Evolutionary conservation across 2,329 filamentous ascomycete genomes (phyloP).

Genomic region (Paraphoma chrysanthemicola): DNA sequence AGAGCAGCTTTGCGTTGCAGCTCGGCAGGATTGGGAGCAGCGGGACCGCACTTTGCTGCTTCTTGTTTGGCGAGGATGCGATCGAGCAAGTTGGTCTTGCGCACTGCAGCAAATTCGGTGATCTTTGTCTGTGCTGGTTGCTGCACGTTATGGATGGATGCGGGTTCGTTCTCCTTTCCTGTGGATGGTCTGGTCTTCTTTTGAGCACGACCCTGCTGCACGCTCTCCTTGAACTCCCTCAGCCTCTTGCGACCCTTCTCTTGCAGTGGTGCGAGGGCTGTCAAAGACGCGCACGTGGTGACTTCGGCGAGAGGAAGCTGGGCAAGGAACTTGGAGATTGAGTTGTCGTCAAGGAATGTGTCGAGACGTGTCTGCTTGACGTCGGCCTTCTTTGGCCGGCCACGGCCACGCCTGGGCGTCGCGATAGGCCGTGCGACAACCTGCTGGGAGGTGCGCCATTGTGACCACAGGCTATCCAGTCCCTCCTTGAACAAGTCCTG

Average conservation of each 20-base stretch:
- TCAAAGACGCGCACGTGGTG: slow-evolving; percentile 58
- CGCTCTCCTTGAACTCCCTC: slow-evolving; percentile 70
- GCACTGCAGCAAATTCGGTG: slow-evolving; percentile 47
- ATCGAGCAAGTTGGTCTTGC: slow-evolving; percentile 56
- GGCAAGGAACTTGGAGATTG: slow-evolving; percentile 58
- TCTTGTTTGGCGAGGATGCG: slow-evolving; percentile 60
- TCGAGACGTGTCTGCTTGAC: slow-evolving; percentile 58
- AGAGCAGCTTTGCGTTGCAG: slow-evolving; percentile 56
- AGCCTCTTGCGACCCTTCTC: slow-evolving; percentile 73
- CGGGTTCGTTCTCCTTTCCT: slow-evolving; percentile 42
- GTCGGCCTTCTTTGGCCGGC: slow-evolving; percentile 38
- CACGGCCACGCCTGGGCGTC: slow-evolving; percentile 45
- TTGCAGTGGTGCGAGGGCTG: slow-evolving; percentile 64
- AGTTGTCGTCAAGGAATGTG: slow-evolving; percentile 42
- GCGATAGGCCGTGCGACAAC: slow-evolving; percentile 32
- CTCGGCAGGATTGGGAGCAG: slow-evolving; percentile 51
- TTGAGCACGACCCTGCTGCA: slow-evolving; percentile 48
- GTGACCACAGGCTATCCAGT: slow-evolving; percentile 55
- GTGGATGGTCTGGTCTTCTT: slow-evolving; percentile 37
- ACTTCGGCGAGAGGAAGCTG: slow-evolving; percentile 65
- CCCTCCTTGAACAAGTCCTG: slow-evolving; percentile 59
- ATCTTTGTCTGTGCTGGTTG: slow-evolving; percentile 44
- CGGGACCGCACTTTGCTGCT: slow-evolving; percentile 44
- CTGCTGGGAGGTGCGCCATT: slow-evolving; percentile 43
- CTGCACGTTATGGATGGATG: slow-evolving; percentile 11